phyloP scores from a whole-genome alignment of 805 yeast species.

The Wickerhamomyces kurtzmanii region DNA sequence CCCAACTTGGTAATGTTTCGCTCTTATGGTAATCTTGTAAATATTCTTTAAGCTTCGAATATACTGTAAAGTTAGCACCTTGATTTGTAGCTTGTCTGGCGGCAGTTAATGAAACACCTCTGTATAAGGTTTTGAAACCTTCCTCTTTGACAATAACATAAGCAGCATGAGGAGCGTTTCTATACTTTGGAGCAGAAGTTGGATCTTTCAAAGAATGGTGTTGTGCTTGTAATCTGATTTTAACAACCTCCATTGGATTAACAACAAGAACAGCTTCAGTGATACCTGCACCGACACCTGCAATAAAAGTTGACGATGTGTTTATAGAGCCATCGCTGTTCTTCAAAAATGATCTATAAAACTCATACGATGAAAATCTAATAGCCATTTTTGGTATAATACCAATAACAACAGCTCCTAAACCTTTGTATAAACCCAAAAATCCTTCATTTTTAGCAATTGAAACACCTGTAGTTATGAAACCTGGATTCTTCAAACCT shows the following conservation, averaged over 20 bases:
- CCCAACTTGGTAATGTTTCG: slow-evolving; percentile 77
- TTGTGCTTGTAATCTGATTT: slow-evolving; percentile 94
- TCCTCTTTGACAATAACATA: slow-evolving; percentile 81
- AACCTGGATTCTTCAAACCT: slow-evolving; percentile 79
- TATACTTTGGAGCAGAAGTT: slow-evolving; percentile 69
- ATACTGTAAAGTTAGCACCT: slow-evolving; percentile 96
- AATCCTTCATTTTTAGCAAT: slow-evolving; percentile 77
- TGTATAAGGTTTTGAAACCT: slow-evolving; percentile 79
- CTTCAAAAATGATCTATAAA: slow-evolving; percentile 62
- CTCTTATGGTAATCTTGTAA: slow-evolving; percentile 51
- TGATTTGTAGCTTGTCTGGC: slow-evolving; percentile 98
- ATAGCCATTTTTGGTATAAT: slow-evolving; percentile 98
- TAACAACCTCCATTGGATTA: slow-evolving; percentile 96
- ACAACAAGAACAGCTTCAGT: slow-evolving; percentile 94
- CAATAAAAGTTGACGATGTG: slow-evolving; percentile 69
- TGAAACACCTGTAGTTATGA: slow-evolving; percentile 67
- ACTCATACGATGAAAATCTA: slow-evolving; percentile 90
- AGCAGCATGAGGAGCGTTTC: slow-evolving; percentile 88
- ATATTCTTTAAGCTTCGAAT: slow-evolving; percentile 70
- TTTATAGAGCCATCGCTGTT: slow-evolving; percentile 54
- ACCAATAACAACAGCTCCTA: slow-evolving; percentile 95
- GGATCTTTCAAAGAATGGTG: slow-evolving; percentile 85
- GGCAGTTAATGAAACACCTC: slow-evolving; percentile 94
- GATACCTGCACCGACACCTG: slow-evolving; percentile 96
- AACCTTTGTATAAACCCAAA: slow-evolving; percentile 84